Evolutionary conservation across 164 flowering plant genomes (phyloP), one percentile per base, ranked within the genome.

Genomic region (Malania oleifera): DNA sequence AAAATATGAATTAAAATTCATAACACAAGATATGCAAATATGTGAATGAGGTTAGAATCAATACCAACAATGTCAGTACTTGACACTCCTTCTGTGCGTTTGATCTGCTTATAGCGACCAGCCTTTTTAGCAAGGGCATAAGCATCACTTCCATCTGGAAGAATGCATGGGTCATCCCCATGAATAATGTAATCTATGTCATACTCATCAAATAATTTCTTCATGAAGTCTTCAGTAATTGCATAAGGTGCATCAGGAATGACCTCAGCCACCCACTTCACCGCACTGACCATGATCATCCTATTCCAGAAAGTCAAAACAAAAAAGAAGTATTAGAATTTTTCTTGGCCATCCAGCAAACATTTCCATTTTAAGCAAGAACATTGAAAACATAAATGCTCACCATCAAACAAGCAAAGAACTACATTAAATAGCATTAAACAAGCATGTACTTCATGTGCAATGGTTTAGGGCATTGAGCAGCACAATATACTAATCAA

Each of bases 21-120:
- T n/a, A n/a, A n/a, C n/a, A n/a, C n/a, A n/a, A n/a, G n/a, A n/a
- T n/a, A n/a, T n/a, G n/a, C n/a, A 46, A 44, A 54, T 37, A 59
- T 2, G 28, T 43, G n/a, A 0, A 10, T 13, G 50, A 56, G 65
- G 44, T 15, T 29, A 63, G 61, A 59, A 64, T 35, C 25, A 69
- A 37, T 77, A 93, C 99, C 97, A 77, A 95, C 99, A 65, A 95
- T 90, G 59, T 95, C 97, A 7, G 99, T 95, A 83, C 97, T 95
- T 14, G 99, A 95, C 20, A 95, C 97, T 41, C 99, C 99, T 79
- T 95, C 99, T 1, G 97, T 95, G 20, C 99, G 96, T 74, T 95
- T 95, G 64, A 95, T 95, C 74, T 95, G 97, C 75, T 88, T 95
- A 75, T 82, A 95, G 48, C 97, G 96, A 54, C 96, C 99, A 62